Evolutionary conservation across 73 alveolate genomes (phyloP).

Genomic region (Paramecium sexaurelia): DNA sequence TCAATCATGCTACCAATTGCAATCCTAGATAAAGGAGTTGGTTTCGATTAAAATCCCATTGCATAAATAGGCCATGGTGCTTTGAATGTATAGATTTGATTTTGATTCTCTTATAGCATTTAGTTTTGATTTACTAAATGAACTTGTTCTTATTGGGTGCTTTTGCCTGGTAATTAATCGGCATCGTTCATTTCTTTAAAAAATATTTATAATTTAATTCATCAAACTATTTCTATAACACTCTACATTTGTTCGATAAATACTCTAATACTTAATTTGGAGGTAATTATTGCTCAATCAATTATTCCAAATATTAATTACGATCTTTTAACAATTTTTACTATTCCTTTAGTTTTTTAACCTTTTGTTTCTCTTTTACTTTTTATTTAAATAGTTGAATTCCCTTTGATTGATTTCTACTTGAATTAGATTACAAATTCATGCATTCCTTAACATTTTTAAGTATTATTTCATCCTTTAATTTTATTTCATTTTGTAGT

Average conservation of each 20-base stretch:
- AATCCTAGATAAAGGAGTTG: slow-evolving; percentile 16
- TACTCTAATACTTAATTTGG: neutral
- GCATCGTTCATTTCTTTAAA: neutral
- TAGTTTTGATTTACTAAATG: neutral
- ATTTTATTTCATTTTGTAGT: neutral
- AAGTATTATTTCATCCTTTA: neutral
- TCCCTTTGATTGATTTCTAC: neutral
- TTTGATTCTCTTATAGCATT: neutral
- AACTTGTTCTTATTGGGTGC: neutral
- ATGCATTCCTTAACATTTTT: slow-evolving; percentile 14
- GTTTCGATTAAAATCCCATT: slow-evolving; percentile 59
- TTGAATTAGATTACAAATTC: neutral
- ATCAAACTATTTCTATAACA: slow-evolving; percentile 11
- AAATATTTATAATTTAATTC: slow-evolving; percentile 26
- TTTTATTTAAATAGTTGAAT: neutral
- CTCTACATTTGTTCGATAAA: neutral
- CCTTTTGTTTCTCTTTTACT: neutral
- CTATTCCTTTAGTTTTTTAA: neutral
- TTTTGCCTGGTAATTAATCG: neutral
- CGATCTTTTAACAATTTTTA: neutral
- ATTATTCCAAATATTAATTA: neutral
- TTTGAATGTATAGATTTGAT: slow-evolving; percentile 10
- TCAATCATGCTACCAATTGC: slow-evolving; percentile 67
- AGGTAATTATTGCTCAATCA: neutral
- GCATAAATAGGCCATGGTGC: slow-evolving; percentile 68